Evolutionary conservation across 2,329 filamentous ascomycete species (phyloP), one percentile per base, ranked within the genome.

Genomic region (Cordyceps militaris): DNA sequence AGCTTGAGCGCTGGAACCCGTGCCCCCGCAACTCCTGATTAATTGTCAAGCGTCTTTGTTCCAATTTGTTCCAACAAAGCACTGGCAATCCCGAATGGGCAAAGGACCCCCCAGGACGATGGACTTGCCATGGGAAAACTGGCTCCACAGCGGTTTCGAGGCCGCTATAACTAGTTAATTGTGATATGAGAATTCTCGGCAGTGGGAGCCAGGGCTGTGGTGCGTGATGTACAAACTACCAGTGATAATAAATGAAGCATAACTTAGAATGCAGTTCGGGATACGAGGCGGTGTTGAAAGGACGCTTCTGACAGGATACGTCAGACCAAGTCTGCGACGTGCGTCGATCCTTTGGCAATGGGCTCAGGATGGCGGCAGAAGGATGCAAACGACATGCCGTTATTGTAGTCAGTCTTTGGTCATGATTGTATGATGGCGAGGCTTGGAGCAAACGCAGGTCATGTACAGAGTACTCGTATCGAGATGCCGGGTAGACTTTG

Each of bases 71-170:
- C 28, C 40, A 46, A 47, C 40, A 46, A 47, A 55, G 42, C 52
- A 47, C 42, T 23, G n/a, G 43, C 53, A 38, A 32, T 56, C 38
- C 30, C 23, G 32, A 43, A 24, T 23, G 26, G 51, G 40, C 32
- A 10, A 30, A 47, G 43, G 42, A 32, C n/a, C 40, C 52, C 43
- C 43, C 34, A 40, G n/a, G n/a, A n/a, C n/a, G n/a, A n/a, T n/a
- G n/a, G n/a, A n/a, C n/a, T n/a, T n/a, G n/a, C 19, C 32, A 49
- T 44, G 54, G 50, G 43, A 38, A 24, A 32, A 10, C 8, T 24
- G 30, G 43, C 43, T 49, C 53, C 53, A 56, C 53, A n/a, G 42
- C 43, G n/a, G n/a, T n/a, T n/a, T n/a, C n/a, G n/a, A n/a, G n/a
- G n/a, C n/a, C n/a, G n/a, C n/a, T n/a, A n/a, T n/a, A n/a, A n/a